Conservation (phyloP, 1,284 basidiomycete species). For the Boletus hoseneyae region DNA sequence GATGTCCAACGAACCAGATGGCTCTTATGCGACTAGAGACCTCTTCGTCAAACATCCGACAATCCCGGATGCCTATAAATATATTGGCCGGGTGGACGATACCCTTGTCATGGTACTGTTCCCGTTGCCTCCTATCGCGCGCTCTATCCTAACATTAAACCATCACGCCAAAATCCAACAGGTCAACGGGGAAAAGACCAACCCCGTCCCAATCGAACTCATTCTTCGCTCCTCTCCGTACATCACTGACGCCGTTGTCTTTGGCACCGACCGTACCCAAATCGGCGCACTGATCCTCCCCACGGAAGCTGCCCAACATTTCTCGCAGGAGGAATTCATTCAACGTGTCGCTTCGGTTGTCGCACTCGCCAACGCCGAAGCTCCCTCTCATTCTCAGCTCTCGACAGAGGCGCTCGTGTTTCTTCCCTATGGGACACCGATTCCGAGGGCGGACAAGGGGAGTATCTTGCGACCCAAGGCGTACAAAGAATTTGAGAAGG, state of each 20-base stretch:
- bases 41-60: slow-evolving; percentile 48
- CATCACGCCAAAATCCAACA: neutral
- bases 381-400: slow-evolving; percentile 52
- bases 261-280: slow-evolving; percentile 52
- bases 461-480: slow-evolving; percentile 41
- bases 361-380: slow-evolving; percentile 46
- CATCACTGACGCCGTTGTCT: slow-evolving; percentile 51
- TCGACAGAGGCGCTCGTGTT: slow-evolving; percentile 50
- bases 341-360: slow-evolving; percentile 47
- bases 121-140: too few species aligned
- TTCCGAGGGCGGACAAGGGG: slow-evolving; percentile 48
- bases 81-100: slow-evolving; percentile 59
- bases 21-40: slow-evolving; percentile 59
- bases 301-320: slow-evolving; percentile 41
- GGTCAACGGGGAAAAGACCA: slow-evolving; percentile 55
- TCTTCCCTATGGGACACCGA: slow-evolving; percentile 38
- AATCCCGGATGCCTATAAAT: slow-evolving; percentile 45
- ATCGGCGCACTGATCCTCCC: slow-evolving; percentile 57
- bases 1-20: slow-evolving; percentile 53
- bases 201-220: slow-evolving; percentile 48
- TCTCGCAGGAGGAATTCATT: slow-evolving; percentile 38
- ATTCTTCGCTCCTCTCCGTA: slow-evolving; percentile 42
- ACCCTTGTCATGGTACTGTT: slow-evolving; percentile 45
- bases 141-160: too few species aligned
- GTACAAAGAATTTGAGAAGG: slow-evolving; percentile 48